Base-by-base conservation (phyloP, 257 asterid genomes). In the Linaria vulgaris region DNA sequence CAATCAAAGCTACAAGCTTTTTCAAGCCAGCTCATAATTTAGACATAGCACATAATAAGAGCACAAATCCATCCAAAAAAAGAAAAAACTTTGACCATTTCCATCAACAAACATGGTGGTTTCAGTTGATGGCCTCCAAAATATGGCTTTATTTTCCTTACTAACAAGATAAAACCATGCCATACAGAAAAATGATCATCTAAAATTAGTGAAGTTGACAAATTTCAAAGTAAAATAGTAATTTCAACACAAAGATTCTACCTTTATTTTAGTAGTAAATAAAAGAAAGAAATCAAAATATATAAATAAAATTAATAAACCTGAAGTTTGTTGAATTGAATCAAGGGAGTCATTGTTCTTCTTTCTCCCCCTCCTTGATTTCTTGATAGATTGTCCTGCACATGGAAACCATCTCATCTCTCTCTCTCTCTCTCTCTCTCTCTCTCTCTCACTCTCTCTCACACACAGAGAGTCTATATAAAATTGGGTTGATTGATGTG, bases 321-420 rank as follows among this genome's bases (percentile, higher is more conserved):
- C 86, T 12, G 86, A 77, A 76, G 52, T 58, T 39, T 82, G 68
- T 46, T 59, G 79, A 51, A 59, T 61, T 31, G 78, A 77, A 73
- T 72, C 80, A 62, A 46, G 72, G 9, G 78, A 50, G 47, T 56
- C 68, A 19, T 75, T 80, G 77, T 85, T 82, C 70, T 80, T 74
- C 69, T 68, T 72, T 68, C 70, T 72, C 76, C 45, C 69, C 74
- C 62, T 76, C 30, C 66, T 76, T 16, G 79, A 57, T 47, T 59
- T 27, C 68, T 70, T 74, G 61, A 76, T 85, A 19, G 90, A 81
- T 66, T 78, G 64, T 44, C 95, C 90, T 66, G 90, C 76, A 66
- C 95, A 83, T 48, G 80, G 88, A 78, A 83, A 86, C 90, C 95
- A 86, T 58, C 95, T 88, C 95, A 83, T 81, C 68, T 64, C 60